A percentile compares a stretch with the other conserved stretches of the same genome.
phyloP scores from a whole-genome alignment of 2,329 filamentous ascomycete species.

The Waltergamsia citrina region DNA sequence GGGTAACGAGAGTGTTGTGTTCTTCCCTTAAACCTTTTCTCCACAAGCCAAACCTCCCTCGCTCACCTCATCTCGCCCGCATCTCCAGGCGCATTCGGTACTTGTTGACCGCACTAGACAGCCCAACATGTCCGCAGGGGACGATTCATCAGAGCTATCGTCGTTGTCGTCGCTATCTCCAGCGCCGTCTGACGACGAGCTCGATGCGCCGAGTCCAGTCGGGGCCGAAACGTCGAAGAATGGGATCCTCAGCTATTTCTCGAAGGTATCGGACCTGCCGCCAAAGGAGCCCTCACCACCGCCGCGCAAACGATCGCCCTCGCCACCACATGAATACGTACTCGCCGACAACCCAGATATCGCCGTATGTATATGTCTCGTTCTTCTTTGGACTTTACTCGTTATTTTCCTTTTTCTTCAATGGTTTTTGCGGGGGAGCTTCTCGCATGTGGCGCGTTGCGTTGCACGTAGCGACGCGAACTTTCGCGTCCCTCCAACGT shows the following conservation, averaged over 20 bases:
- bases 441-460: constrained; percentile 16
- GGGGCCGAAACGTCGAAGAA: constrained; percentile 36
- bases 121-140: constrained; percentile 44
- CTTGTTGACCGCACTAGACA: background rate
- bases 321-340: constrained; percentile 82
- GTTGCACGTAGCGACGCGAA: constrained; percentile 37
- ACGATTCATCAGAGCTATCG: constrained; percentile 56
- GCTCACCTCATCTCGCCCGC: constrained; percentile 1
- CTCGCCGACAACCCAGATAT: constrained; percentile 87
- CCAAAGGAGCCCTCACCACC: constrained; percentile 54
- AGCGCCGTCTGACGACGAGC: constrained; percentile 32
- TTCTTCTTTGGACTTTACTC: constrained; percentile 17
- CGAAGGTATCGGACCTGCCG: constrained; percentile 41
- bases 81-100: background rate
- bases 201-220: constrained; percentile 33
- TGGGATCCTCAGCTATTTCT: constrained; percentile 57
- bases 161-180: constrained; percentile 41
- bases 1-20: background rate
- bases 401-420: constrained; percentile 2
- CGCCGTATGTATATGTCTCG: too few relatives aligned
- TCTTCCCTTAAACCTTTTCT: background rate
- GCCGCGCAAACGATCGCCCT: constrained; percentile 71
- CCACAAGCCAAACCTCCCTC: constrained; percentile 4
- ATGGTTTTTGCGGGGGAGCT: background rate
- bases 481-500: constrained; percentile 37